phyloP scores from a whole-genome alignment of 78 protist species.

The Pelomyxa schiedti region DNA sequence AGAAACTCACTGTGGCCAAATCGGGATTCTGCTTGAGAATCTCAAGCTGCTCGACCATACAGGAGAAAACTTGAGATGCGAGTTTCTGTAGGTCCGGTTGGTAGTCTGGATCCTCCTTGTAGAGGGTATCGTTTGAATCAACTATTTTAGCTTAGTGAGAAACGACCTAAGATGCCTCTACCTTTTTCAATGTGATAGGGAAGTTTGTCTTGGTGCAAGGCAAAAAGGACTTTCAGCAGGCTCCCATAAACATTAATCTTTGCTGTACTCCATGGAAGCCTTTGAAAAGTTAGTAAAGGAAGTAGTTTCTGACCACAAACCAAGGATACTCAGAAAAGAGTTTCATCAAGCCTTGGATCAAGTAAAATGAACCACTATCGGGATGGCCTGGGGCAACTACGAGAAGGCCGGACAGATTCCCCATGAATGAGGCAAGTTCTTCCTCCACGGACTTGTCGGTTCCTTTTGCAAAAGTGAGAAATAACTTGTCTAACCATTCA shows the following conservation, averaged over 20 bases:
- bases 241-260: conserved; percentile 8
- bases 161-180: too few relatives aligned
- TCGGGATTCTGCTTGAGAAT: neutral
- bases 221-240: conserved; percentile 20
- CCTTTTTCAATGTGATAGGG: conserved; percentile 40
- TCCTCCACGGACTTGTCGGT: conserved; percentile 37
- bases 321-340: conserved; percentile 41
- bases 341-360: conserved; percentile 52
- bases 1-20: neutral
- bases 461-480: conserved; percentile 9
- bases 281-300: neutral
- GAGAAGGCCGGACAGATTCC: conserved; percentile 13
- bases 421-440: conserved; percentile 15
- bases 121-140: neutral
- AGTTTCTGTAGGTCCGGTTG: neutral
- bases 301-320: neutral
- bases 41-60: neutral
- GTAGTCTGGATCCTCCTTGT: neutral
- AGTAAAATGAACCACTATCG: conserved; percentile 57
- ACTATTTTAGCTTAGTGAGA: neutral
- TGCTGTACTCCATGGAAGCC: conserved; percentile 16
- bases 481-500: neutral
- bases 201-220: conserved; percentile 22
- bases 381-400: conserved; percentile 81
- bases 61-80: neutral